Evolutionary conservation across 345 rosid genomes (phyloP).

Genomic region (Iberis pinnata): DNA sequence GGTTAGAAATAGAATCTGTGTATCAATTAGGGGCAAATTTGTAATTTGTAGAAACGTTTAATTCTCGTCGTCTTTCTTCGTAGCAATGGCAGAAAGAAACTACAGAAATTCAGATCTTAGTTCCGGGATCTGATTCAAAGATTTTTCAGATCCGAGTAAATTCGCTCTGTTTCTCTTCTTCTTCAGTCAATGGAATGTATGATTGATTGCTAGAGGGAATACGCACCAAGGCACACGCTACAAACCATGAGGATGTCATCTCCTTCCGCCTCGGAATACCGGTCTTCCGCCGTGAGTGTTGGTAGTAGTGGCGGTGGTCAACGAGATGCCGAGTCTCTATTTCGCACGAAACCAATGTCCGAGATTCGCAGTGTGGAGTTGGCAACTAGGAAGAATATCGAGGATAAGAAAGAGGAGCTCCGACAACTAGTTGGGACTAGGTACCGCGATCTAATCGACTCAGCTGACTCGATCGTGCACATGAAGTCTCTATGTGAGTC

Average conservation of each 20-base stretch:
- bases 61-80: slow-evolving; percentile 24
- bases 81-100: slow-evolving; percentile 23
- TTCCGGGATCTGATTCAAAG: slow-evolving; percentile 26
- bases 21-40: neutral
- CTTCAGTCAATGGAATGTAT: slow-evolving; percentile 14
- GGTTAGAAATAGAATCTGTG: neutral
- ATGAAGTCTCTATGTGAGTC: slow-evolving; percentile 81
- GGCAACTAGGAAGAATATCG: slow-evolving; percentile 64
- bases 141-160: slow-evolving; percentile 29
- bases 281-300: slow-evolving; percentile 29
- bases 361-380: slow-evolving; percentile 78
- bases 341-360: slow-evolving; percentile 63
- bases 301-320: slow-evolving; percentile 40
- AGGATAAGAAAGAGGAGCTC: slow-evolving; percentile 91
- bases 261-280: slow-evolving; percentile 37
- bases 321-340: slow-evolving; percentile 79
- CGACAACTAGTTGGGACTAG: slow-evolving; percentile 83
- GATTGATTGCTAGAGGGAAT: slow-evolving; percentile 18
- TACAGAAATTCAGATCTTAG: slow-evolving; percentile 20
- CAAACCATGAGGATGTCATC: slow-evolving; percentile 37
- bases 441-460: slow-evolving; percentile 90
- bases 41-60: slow-evolving; percentile 13
- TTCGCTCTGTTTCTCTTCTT: slow-evolving; percentile 8
- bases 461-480: slow-evolving; percentile 80
- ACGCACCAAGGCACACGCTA: slow-evolving; percentile 8